A percentile compares a stretch with the other conserved stretches of the same genome.
Evolutionary conservation across 1,284 basidiomycete genomes (phyloP).

Genomic region (Heterobasidion annosum): DNA sequence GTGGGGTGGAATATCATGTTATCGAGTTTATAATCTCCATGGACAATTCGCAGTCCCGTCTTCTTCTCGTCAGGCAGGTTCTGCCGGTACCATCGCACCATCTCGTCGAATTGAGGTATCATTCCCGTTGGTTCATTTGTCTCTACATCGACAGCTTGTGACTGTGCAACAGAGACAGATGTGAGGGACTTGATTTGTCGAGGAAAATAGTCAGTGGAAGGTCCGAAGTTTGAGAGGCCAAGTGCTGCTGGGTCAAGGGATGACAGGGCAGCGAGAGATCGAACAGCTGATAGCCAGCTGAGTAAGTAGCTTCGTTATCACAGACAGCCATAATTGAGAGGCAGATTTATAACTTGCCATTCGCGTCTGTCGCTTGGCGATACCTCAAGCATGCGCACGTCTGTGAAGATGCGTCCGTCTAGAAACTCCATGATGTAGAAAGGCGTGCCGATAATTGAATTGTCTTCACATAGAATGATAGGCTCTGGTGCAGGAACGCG

Average conservation of each 20-base stretch:
- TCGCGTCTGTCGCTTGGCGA: constrained; percentile 52
- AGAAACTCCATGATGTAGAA: constrained; percentile 97
- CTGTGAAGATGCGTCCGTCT: constrained; percentile 88
- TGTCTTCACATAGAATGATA: constrained; percentile 77
- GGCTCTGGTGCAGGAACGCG: constrained; percentile 84
- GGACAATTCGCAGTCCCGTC: constrained; percentile 72
- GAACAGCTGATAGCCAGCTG: constrained; percentile 69
- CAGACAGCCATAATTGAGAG: neutral
- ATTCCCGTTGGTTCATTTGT: constrained; percentile 49
- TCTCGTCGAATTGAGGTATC: constrained; percentile 66
- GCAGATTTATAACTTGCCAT: constrained; percentile 43
- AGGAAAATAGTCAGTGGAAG: constrained; percentile 77
- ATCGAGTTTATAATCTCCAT: constrained; percentile 96
- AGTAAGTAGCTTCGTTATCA: neutral
- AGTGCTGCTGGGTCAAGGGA: constrained; percentile 62
- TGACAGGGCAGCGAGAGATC: constrained; percentile 68
- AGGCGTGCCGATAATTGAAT: constrained; percentile 71
- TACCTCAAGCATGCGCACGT: constrained; percentile 70
- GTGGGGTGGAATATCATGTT: constrained; percentile 93
- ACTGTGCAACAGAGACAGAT: constrained; percentile 68
- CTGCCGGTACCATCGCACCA: constrained; percentile 70
- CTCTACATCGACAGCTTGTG: constrained; percentile 56
- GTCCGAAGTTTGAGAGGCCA: constrained; percentile 74
- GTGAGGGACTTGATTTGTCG: constrained; percentile 85
- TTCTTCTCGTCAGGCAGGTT: constrained; percentile 71